Percentiles rank a stretch among this genome's conserved stretches.
phyloP scores from a whole-genome alignment of 2,329 filamentous ascomycete genomes.

The Verticillium dahliae region DNA sequence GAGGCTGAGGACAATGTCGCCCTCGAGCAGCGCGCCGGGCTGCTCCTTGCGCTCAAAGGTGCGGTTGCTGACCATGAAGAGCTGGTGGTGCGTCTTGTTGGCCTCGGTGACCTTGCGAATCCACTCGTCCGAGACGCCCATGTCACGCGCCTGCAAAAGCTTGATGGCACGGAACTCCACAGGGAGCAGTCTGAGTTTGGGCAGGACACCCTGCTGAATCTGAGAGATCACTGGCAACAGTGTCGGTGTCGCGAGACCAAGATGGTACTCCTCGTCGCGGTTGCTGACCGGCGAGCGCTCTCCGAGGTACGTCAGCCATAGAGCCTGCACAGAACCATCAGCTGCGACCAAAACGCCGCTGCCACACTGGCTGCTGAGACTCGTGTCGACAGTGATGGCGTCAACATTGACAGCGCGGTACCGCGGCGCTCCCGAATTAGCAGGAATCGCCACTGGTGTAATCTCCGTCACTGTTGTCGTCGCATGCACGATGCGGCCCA shows the following conservation, averaged over 20 bases:
- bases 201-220: constrained; percentile 72
- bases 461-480: constrained; percentile 96
- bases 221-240: constrained; percentile 82
- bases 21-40: constrained; percentile 65
- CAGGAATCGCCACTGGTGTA: constrained; percentile 91
- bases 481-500: constrained; percentile 85
- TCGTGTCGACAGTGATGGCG: constrained; percentile 94
- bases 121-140: constrained; percentile 96
- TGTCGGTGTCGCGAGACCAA: constrained; percentile 83
- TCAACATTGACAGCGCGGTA: constrained; percentile 95
- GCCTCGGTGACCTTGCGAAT: constrained; percentile 82
- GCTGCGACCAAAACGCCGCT: constrained; percentile 87
- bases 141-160: constrained; percentile 94
- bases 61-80: constrained; percentile 97
- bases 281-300: constrained; percentile 73
- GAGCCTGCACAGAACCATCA: constrained; percentile 85
- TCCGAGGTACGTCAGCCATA: constrained; percentile 96
- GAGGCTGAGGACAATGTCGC: constrained; percentile 85
- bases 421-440: constrained; percentile 82
- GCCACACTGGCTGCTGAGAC: constrained; percentile 82
- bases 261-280: constrained; percentile 93
- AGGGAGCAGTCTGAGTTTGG: constrained; percentile 82
- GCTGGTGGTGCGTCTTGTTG: constrained; percentile 87
- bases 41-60: constrained; percentile 52
- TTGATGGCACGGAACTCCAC: constrained; percentile 93